phyloP scores from a whole-genome alignment of 2,329 filamentous ascomycete species.

The Fusarium setosum region DNA sequence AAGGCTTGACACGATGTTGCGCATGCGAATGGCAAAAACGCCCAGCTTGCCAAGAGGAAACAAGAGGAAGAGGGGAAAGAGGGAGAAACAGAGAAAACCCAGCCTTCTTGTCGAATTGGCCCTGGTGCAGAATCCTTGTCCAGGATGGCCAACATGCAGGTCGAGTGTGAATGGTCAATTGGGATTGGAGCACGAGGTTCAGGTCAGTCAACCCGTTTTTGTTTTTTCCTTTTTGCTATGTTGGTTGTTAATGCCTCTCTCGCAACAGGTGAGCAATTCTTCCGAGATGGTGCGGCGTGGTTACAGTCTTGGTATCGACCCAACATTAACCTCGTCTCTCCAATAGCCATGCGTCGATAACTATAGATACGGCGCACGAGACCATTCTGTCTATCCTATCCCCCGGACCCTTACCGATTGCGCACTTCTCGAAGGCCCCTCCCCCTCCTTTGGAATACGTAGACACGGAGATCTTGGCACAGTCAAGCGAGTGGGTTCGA shows the following conservation, averaged over 20 bases:
- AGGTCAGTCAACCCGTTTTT: not conserved
- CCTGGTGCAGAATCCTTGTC: slow-evolving; percentile 18
- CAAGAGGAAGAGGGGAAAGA: not conserved
- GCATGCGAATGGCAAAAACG: slow-evolving; percentile 22
- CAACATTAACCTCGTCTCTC: not conserved
- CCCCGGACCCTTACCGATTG: not conserved
- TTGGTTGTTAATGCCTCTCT: slow-evolving; percentile 1
- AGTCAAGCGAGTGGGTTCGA: not conserved
- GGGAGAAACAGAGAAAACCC: slow-evolving; percentile 4
- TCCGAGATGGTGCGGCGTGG: not conserved
- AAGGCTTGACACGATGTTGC: not conserved
- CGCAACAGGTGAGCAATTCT: not conserved
- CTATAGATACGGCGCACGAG: slow-evolving; percentile 20
- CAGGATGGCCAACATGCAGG: slow-evolving; percentile 12
- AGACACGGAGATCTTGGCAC: slow-evolving; percentile 22
- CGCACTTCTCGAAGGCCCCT: slow-evolving; percentile 6
- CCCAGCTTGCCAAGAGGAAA: slow-evolving; percentile 29
- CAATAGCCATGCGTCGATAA: slow-evolving; percentile 1
- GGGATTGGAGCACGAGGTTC: not conserved
- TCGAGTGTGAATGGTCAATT: slow-evolving; percentile 5
- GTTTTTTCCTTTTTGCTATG: not conserved
- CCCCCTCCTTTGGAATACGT: slow-evolving; percentile 20
- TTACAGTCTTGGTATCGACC: slow-evolving; percentile 9
- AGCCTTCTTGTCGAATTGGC: slow-evolving; percentile 1
- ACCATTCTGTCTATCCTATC: slow-evolving; percentile 5